Conservation (phyloP, 1,139 yeast genomes). For the Yamadazyma jaroonii region DNA sequence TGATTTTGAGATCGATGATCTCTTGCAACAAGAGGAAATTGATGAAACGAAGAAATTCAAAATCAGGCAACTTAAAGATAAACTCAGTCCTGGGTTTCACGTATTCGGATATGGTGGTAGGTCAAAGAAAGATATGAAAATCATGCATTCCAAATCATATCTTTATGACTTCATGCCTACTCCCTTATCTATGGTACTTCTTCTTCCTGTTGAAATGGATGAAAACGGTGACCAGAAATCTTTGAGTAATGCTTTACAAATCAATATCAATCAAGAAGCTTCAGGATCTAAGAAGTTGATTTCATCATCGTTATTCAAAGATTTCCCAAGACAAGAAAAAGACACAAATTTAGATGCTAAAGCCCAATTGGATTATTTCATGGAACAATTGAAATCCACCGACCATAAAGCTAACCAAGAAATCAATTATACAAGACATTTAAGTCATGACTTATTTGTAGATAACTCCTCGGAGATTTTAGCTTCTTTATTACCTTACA, state of each 20-base stretch:
- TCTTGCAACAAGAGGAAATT: conserved; percentile 1
- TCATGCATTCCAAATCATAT: conserved; percentile 36
- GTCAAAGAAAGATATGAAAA: conserved; percentile 23
- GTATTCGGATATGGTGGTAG: conserved; percentile 33
- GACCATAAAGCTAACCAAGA: conserved; percentile 5
- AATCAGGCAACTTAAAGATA: conserved; percentile 5
- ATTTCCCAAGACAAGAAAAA: conserved; percentile 1
- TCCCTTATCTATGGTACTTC: conserved; percentile 36
- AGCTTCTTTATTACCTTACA: background rate
- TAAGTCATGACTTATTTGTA: conserved; percentile 19
- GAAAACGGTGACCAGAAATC: conserved; percentile 10
- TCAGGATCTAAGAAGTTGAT: conserved; percentile 10
- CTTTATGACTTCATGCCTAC: conserved; percentile 43
- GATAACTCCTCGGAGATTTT: conserved; percentile 20
- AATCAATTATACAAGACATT: conserved; percentile 13
- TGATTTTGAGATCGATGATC: conserved; percentile 21
- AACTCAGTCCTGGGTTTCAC: conserved; percentile 36
- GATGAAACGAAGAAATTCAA: background rate
- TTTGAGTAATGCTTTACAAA: conserved; percentile 14
- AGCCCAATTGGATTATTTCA: conserved; percentile 11
- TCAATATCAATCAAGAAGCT: conserved; percentile 17
- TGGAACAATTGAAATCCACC: conserved; percentile 6
- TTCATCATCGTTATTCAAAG: conserved; percentile 12
- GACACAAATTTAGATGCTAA: conserved; percentile 11
- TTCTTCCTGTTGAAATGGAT: conserved; percentile 20